Evolutionary conservation across 1,139 yeast species (phyloP).

Genomic region (Candida tetrigidarum): DNA sequence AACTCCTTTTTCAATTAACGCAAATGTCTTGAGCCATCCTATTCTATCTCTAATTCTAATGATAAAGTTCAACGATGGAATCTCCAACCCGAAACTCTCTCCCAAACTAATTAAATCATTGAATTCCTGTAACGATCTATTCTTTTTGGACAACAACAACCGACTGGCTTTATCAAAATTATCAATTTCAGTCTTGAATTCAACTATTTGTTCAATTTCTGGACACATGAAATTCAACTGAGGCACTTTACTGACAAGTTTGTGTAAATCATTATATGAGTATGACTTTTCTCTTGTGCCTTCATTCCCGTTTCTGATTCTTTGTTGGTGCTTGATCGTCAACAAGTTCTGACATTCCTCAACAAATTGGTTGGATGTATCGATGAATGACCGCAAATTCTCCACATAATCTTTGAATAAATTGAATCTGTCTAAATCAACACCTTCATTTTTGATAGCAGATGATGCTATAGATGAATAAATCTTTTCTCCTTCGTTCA

Average conservation of each 20-base stretch:
- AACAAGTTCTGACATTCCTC: slow-evolving; percentile 60
- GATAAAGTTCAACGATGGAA: slow-evolving; percentile 55
- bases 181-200: slow-evolving; percentile 56
- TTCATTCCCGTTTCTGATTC: slow-evolving; percentile 38
- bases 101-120: slow-evolving; percentile 57
- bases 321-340: slow-evolving; percentile 53
- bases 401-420: slow-evolving; percentile 28
- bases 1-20: slow-evolving; percentile 40
- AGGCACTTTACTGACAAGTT: slow-evolving; percentile 52
- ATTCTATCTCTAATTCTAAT: slow-evolving; percentile 51
- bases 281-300: slow-evolving; percentile 7
- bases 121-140: slow-evolving; percentile 39
- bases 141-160: slow-evolving; percentile 32
- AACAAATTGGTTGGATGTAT: slow-evolving; percentile 52
- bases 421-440: slow-evolving; percentile 21
- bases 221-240: slow-evolving; percentile 53
- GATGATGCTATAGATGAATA: slow-evolving; percentile 32
- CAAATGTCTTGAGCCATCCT: slow-evolving; percentile 50
- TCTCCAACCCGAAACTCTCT: slow-evolving; percentile 57
- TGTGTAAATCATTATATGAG: slow-evolving; percentile 22
- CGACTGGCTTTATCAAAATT: slow-evolving; percentile 57
- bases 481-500: slow-evolving; percentile 61
- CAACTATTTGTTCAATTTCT: slow-evolving; percentile 64
- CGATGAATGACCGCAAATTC: slow-evolving; percentile 48
- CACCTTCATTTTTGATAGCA: slow-evolving; percentile 19